Evolutionary conservation across 148 eudicot species (phyloP).

Genomic region (Chenopodium quinoa): DNA sequence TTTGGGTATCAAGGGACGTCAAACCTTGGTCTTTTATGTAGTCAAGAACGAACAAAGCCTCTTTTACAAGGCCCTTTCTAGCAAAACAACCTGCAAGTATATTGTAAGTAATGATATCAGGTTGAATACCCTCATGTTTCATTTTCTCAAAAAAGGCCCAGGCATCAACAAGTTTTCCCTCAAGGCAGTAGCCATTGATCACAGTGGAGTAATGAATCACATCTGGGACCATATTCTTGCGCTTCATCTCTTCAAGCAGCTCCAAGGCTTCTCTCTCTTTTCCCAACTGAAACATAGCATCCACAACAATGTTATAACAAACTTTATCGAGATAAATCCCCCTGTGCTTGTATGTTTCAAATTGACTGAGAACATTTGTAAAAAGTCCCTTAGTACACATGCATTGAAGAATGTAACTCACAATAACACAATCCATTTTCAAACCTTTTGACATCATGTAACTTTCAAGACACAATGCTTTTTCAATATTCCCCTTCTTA

Average conservation of each 20-base stretch:
- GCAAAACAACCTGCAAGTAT: conserved; percentile 58
- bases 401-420: conserved; percentile 49
- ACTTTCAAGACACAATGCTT: conserved; percentile 41
- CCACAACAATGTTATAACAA: conserved; percentile 46
- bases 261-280: conserved; percentile 48
- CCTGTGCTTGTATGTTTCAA: conserved; percentile 23
- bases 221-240: conserved; percentile 46
- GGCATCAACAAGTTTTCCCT: conserved; percentile 48
- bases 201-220: conserved; percentile 64
- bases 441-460: conserved; percentile 55
- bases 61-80: conserved; percentile 36
- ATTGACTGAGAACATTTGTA: conserved; percentile 38
- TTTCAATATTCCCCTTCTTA: conserved; percentile 36
- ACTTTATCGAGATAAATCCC: conserved; percentile 56
- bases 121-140: conserved; percentile 41
- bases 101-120: conserved; percentile 52
- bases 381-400: conserved; percentile 39
- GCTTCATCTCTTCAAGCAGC: conserved; percentile 58
- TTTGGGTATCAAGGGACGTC: conserved; percentile 41
- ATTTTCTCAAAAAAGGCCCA: conserved; percentile 39
- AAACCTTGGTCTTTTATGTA: conserved; percentile 48
- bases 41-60: conserved; percentile 35
- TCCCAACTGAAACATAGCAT: conserved; percentile 56
- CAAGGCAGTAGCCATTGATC: conserved; percentile 55
- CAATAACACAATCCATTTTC: conserved; percentile 49